Conservation (phyloP, 2,329 filamentous ascomycete genomes). For the Colletotrichum lindemuthianum region DNA sequence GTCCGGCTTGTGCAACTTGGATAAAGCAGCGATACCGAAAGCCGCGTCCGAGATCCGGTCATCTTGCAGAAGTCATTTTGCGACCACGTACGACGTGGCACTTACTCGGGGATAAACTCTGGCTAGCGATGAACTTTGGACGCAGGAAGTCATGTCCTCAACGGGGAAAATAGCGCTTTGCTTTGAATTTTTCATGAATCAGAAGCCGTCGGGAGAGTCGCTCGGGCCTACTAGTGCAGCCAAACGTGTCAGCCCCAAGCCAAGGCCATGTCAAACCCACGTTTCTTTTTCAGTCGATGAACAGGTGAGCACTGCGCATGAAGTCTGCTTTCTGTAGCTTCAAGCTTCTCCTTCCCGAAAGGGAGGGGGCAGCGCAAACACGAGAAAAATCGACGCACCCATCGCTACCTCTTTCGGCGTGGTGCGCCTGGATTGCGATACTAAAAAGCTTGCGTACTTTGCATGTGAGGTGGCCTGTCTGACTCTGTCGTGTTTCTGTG, state of each 20-base stretch:
- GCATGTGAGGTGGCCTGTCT: too few species aligned
- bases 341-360: neutral
- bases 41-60: too few species aligned
- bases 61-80: neutral
- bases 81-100: neutral
- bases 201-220: slow-evolving; percentile 2
- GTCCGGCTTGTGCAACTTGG: too few species aligned
- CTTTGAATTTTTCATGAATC: neutral
- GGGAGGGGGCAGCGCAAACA: neutral
- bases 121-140: neutral
- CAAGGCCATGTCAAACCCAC: slow-evolving; percentile 2
- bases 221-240: neutral
- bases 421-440: too few species aligned
- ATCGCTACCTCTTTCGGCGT: too few species aligned
- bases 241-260: neutral
- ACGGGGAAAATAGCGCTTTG: neutral
- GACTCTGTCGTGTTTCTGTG: too few species aligned
- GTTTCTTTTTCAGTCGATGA: neutral
- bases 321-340: neutral
- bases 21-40: too few species aligned
- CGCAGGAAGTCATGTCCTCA: neutral
- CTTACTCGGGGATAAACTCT: slow-evolving; percentile 1
- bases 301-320: slow-evolving; percentile 11
- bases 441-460: too few species aligned
- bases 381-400: neutral